Evolutionary conservation across 768 basidiomycete species (phyloP).

Genomic region (Peribolospora kevripleyi): DNA sequence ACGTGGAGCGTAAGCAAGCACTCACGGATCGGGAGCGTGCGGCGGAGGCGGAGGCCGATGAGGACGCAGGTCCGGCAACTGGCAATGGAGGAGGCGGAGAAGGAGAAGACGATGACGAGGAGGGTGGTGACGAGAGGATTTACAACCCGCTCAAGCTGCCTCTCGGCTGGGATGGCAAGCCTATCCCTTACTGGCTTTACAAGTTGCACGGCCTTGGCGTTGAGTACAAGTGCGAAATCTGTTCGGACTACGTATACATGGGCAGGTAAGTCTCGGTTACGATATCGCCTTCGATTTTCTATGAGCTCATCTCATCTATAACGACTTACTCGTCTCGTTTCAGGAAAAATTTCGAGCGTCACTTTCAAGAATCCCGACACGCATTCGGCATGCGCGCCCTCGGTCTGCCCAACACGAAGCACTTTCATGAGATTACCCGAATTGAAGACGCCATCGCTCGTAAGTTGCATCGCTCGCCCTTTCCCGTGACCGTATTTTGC

Average conservation of each 20-base stretch:
- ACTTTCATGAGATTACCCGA: slow-evolving; percentile 94
- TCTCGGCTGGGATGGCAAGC: slow-evolving; percentile 93
- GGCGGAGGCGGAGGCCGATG: slow-evolving; percentile 33
- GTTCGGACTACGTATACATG: slow-evolving; percentile 90
- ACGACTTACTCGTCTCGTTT: not conserved
- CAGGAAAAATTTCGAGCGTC: slow-evolving; percentile 86
- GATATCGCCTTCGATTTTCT: slow-evolving; percentile 1
- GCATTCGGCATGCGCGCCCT: slow-evolving; percentile 95
- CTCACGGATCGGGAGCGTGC: slow-evolving; percentile 82
- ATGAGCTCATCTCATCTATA: not conserved
- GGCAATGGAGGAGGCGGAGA: slow-evolving; percentile 27
- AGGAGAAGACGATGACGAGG: slow-evolving; percentile 37
- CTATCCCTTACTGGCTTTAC: slow-evolving; percentile 96
- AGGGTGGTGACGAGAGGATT: slow-evolving; percentile 85
- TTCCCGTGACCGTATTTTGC: not conserved
- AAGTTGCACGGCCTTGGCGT: slow-evolving; percentile 96
- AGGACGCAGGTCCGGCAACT: slow-evolving; percentile 26
- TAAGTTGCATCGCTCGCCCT: slow-evolving; percentile 25
- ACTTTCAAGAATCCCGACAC: slow-evolving; percentile 93
- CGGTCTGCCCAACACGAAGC: slow-evolving; percentile 91
- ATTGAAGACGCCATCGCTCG: slow-evolving; percentile 88
- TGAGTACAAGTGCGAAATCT: slow-evolving; percentile 92
- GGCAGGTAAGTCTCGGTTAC: slow-evolving; percentile 36
- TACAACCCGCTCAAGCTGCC: slow-evolving; percentile 96
- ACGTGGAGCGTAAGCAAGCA: slow-evolving; percentile 87